Percentiles rank a stretch among this genome's conserved stretches.
Evolutionary conservation across 2,329 filamentous ascomycete species (phyloP).

Genomic region (Penicillium sp.): DNA sequence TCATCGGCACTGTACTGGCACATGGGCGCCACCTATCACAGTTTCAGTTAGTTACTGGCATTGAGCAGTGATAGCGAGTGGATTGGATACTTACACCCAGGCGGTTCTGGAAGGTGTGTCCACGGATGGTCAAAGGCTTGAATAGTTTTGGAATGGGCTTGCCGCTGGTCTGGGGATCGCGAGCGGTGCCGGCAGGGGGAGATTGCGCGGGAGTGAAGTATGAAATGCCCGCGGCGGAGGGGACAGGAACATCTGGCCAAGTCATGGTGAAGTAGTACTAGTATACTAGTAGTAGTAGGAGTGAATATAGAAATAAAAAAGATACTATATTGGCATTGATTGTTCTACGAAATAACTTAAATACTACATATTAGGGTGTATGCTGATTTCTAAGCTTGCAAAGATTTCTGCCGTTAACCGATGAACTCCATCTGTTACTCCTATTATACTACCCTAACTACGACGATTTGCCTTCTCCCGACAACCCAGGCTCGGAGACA

Average conservation of each 20-base stretch:
- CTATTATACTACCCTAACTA: no score
- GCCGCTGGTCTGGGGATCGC: slow-evolving; percentile 47
- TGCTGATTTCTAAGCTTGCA: slow-evolving; percentile 18
- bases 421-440: no score
- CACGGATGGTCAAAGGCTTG: slow-evolving; percentile 61
- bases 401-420: background rate
- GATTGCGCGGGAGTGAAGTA: slow-evolving; percentile 45
- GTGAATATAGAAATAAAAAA: background rate
- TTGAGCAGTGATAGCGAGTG: no score
- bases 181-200: slow-evolving; percentile 43
- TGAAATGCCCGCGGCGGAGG: slow-evolving; percentile 45
- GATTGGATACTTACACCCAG: slow-evolving; percentile 60
- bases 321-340: no score
- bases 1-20: slow-evolving; percentile 70
- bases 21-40: slow-evolving; percentile 50
- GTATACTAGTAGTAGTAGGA: background rate
- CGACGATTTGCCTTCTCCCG: no score
- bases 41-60: no score
- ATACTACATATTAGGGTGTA: no score
- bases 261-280: slow-evolving; percentile 20
- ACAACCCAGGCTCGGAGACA: no score
- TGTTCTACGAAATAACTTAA: no score
- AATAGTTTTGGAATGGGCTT: slow-evolving; percentile 59
- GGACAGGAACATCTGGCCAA: slow-evolving; percentile 39
- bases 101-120: slow-evolving; percentile 66